Conservation (phyloP, 2,329 filamentous ascomycete genomes). For the Calonectria naviculata region DNA sequence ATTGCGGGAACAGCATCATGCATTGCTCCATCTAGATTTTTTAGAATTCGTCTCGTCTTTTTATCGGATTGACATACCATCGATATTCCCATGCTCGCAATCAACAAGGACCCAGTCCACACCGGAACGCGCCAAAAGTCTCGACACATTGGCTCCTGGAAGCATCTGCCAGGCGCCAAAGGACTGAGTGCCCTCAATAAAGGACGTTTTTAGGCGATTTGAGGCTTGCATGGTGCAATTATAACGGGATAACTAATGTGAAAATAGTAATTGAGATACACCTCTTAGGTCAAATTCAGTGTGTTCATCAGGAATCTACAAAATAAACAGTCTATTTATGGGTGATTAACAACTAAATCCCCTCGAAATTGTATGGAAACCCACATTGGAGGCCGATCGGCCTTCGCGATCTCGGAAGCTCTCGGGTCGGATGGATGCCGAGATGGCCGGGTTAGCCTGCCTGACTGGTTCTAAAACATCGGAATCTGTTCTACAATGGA, state of each 20-base stretch:
- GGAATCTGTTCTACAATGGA: neutral
- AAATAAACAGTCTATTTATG: neutral
- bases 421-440: slow-evolving; percentile 7
- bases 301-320: neutral
- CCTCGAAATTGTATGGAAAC: neutral
- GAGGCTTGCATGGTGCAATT: slow-evolving; percentile 50
- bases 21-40: neutral
- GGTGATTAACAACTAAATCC: neutral
- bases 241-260: neutral
- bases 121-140: neutral
- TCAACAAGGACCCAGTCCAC: neutral
- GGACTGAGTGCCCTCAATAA: slow-evolving; percentile 53
- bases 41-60: slow-evolving; percentile 55
- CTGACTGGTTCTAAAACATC: neutral
- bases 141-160: neutral
- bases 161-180: neutral
- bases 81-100: neutral
- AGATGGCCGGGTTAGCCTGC: neutral
- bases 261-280: neutral
- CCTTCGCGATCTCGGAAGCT: neutral
- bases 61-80: neutral
- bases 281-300: too few species aligned
- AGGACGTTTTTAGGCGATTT: slow-evolving; percentile 59
- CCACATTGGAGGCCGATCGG: neutral
- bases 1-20: neutral